phyloP scores from a whole-genome alignment of 225 moss, liverwort and hornwort genomes.

The Physcomitrellopsis africana region DNA sequence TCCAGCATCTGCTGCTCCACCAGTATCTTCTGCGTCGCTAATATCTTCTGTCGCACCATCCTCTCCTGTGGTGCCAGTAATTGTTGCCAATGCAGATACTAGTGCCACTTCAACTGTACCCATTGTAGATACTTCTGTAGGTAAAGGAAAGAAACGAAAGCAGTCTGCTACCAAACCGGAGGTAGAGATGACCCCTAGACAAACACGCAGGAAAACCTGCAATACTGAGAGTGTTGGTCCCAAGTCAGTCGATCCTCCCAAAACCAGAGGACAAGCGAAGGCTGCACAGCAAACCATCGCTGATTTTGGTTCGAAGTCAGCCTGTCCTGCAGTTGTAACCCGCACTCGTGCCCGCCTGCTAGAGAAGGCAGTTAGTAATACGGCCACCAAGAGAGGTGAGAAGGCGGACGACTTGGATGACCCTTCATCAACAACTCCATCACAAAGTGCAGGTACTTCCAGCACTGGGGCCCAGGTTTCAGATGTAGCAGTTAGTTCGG shows the following conservation, averaged over 20 bases:
- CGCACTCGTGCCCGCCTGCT: slow-evolving; percentile 57
- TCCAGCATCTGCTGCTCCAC: background rate
- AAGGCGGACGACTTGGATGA: slow-evolving; percentile 34
- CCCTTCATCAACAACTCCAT: slow-evolving; percentile 28
- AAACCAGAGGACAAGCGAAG: slow-evolving; percentile 68
- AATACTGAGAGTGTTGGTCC: slow-evolving; percentile 37
- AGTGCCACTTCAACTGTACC: slow-evolving; percentile 36
- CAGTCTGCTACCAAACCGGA: slow-evolving; percentile 33
- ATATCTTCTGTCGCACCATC: background rate
- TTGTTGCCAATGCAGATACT: slow-evolving; percentile 33
- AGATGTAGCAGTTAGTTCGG: slow-evolving; percentile 41
- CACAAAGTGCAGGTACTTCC: slow-evolving; percentile 46
- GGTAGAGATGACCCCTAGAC: slow-evolving; percentile 48
- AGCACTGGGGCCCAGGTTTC: slow-evolving; percentile 46
- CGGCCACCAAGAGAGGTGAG: slow-evolving; percentile 39
- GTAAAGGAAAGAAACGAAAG: slow-evolving; percentile 61
- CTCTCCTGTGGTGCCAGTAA: slow-evolving; percentile 25
- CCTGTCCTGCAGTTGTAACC: slow-evolving; percentile 51
- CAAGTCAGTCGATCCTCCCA: slow-evolving; percentile 52
- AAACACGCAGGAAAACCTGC: slow-evolving; percentile 52
- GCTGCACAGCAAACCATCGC: slow-evolving; percentile 55
- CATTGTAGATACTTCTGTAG: slow-evolving; percentile 37
- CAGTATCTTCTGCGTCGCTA: background rate
- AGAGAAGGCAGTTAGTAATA: slow-evolving; percentile 46
- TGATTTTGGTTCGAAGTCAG: slow-evolving; percentile 38